Conservation (phyloP, 257 asterid genomes). For the Solanum corneliomulleri region DNA sequence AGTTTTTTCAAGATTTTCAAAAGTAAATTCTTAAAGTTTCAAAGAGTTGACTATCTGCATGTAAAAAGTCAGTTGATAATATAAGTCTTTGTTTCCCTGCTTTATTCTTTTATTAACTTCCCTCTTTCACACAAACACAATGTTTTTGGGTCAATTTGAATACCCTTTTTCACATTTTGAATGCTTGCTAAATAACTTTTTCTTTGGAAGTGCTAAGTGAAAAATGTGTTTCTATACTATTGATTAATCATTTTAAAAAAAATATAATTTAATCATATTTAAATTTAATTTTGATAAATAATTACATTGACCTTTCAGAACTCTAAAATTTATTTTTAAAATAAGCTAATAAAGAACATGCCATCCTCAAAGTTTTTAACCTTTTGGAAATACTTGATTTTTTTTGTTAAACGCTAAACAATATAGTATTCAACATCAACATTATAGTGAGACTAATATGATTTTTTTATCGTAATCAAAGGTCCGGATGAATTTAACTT, state of each 20-base stretch:
- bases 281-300: not conserved
- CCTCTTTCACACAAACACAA: not conserved
- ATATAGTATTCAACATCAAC: not conserved
- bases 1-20: not conserved
- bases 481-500: too few species aligned
- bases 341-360: not conserved
- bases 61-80: not conserved
- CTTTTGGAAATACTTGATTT: not conserved
- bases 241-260: not conserved
- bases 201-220: not conserved
- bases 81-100: not conserved
- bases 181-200: not conserved
- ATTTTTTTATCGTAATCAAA: not conserved
- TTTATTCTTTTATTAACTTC: not conserved
- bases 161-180: not conserved
- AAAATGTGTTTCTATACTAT: not conserved
- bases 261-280: too few species aligned
- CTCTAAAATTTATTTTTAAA: not conserved
- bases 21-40: not conserved
- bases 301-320: not conserved
- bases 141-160: not conserved
- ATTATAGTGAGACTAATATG: not conserved
- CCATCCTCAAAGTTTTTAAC: not conserved
- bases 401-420: too few species aligned
- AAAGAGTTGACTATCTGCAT: not conserved